Evolutionary conservation across 2,329 filamentous ascomycete species (phyloP).

Genomic region (Rasamsonia emersonii): DNA sequence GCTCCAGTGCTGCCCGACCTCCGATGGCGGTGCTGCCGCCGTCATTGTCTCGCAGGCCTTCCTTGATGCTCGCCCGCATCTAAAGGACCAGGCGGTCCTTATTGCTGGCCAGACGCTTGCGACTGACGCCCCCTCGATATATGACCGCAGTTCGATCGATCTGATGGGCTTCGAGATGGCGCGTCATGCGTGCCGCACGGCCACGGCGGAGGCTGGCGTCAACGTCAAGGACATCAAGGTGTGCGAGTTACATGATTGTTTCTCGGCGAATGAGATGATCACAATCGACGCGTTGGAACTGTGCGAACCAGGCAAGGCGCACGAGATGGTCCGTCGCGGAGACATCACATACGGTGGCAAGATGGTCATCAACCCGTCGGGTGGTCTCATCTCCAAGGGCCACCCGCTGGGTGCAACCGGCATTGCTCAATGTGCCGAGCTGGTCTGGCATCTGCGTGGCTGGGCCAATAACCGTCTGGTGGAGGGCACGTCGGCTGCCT

Average conservation of each 20-base stretch:
- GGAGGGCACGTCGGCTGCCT: slow-evolving; percentile 58
- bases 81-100: slow-evolving; percentile 72
- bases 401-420: slow-evolving; percentile 90
- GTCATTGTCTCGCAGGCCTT: slow-evolving; percentile 84
- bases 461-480: slow-evolving; percentile 88
- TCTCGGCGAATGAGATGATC: slow-evolving; percentile 90
- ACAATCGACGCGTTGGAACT: slow-evolving; percentile 80
- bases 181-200: slow-evolving; percentile 57
- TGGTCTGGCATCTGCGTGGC: slow-evolving; percentile 89
- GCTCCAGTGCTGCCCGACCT: slow-evolving; percentile 97
- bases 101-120: slow-evolving; percentile 81
- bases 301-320: slow-evolving; percentile 69
- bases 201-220: slow-evolving; percentile 61
- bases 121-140: slow-evolving; percentile 75
- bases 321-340: slow-evolving; percentile 77
- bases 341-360: slow-evolving; percentile 86
- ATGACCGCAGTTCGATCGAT: slow-evolving; percentile 73
- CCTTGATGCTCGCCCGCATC: slow-evolving; percentile 73
- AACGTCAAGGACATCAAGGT: slow-evolving; percentile 64
- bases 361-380: slow-evolving; percentile 83
- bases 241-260: slow-evolving; percentile 93
- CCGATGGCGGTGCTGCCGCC: slow-evolving; percentile 81
- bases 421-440: slow-evolving; percentile 89
- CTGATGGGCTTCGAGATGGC: slow-evolving; percentile 86
- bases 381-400: slow-evolving; percentile 90